Base-by-base conservation (phyloP, 2,329 filamentous ascomycete genomes). In the Blastomyces emzantsi region DNA sequence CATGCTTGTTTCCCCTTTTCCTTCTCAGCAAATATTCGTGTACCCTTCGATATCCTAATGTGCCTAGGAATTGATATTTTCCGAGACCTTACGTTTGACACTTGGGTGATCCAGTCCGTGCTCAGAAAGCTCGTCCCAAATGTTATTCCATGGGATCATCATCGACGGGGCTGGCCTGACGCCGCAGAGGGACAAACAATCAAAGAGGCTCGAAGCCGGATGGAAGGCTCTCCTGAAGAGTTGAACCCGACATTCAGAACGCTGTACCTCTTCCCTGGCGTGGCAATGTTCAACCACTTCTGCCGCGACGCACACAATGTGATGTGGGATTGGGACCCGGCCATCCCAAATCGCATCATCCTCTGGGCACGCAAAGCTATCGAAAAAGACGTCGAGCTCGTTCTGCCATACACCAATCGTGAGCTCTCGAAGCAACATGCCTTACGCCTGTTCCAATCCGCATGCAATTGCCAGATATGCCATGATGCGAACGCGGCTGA, bases 11-110 rank as follows among this genome's bases (percentile, higher is more conserved):
- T 76, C 41, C 73, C 74, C 6, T 76, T 76, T 58, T 72, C 70
- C 7, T 69, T 71, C 30, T 67, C 71, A 1, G 74, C 70, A 17
- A 76, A 76, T 62, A 73, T 76, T 43, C 68, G 68, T n/a, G 71
- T 76, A 3, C 74, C 74, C 0, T 75, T 75, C 56, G 70, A 75
- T 61, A 76, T 76, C 22, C 66, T 76, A 17, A 66, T 70, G 39
- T 65, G 65, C 15, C 68, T 76, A 17, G 74, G 74, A 1, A 72
- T 76, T 8, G 70, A 76, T 52, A 75, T 76, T 19, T 76, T 75
- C 66, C 67, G 71, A 13, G 72, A 76, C 57, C 66, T 75, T 22
- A 66, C 68, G 6, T 76, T 76, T 59, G 74, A 76, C 63, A 76
- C 73, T 1, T 76, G 74, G 74, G 68, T 72, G 9, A 73, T 75